Base-by-base conservation (phyloP, 495 filamentous ascomycete species). In the Aspergillus steynii region DNA sequence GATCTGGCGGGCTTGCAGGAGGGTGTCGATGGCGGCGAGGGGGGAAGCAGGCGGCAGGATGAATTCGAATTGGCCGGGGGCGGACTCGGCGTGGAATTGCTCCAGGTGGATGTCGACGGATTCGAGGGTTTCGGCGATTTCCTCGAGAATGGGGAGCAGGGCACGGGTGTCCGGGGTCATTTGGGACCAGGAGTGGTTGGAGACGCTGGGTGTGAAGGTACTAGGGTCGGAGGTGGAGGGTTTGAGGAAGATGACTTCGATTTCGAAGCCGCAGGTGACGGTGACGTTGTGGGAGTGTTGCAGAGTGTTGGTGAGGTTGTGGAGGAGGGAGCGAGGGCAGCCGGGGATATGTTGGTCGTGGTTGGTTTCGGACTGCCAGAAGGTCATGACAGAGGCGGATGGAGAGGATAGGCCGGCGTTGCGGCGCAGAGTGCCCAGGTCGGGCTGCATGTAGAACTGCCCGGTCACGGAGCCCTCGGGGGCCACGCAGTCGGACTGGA, bases 11-110 rank as follows among this genome's bases (percentile, higher is more conserved):
- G 91, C 83, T 64, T 89, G 85, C 10, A 93, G 72, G 5, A 96
- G 80, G 1, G 82, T 82, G 74, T 96, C 92, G 49, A 91, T 84
- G 0, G 91, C 90, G 4, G 79, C 71, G 3, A 95, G 71, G 0
- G 92, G 89, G 0, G 83, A 70, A 0, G 79, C 75, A 0, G 90
- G 86, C 0, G 86, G 81, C 0, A 94, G 85, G 15, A 92, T 79
- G 62, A 96, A 89, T 69, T 96, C 93, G 69, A 88, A 96, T 65
- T 96, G 93, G 8, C 90, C 90, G 0, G 82, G 79, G 0, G 87
- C 83, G 56, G 81, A 84, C 67, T 96, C 93, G 25, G 93, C 72
- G 69, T 97, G 93, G 69, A 92, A 88, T 69, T 92, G 86, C 53
- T 90, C 80, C 20, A 93, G 74, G 6, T 83, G 67, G 57, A 97